These are phyloP conservation scores for Cornus kousa DNA, from an alignment of 148 eudicot genomes.

Conservation along the genomic window DNA sequence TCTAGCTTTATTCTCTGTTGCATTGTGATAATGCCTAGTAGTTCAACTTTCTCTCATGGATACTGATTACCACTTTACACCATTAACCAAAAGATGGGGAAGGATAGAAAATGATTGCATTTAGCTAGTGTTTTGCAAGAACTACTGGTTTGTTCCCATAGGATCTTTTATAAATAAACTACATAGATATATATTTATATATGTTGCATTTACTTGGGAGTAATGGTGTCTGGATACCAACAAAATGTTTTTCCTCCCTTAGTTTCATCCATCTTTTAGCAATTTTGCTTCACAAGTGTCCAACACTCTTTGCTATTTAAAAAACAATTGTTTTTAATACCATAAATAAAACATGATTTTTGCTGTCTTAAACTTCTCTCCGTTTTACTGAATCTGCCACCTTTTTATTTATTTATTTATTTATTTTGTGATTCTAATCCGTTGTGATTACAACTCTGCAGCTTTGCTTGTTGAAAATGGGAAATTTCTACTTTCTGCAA, in stretches of 20 bases:
- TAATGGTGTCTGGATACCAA: not conserved
- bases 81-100: too few species aligned
- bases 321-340: not conserved
- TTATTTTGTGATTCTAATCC: not conserved
- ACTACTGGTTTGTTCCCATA: too few species aligned
- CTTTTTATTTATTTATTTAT: not conserved
- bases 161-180: not conserved
- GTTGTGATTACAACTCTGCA: conserved; percentile 14
- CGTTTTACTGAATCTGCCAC: not conserved
- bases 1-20: too few species aligned
- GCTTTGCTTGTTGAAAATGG: conserved; percentile 61
- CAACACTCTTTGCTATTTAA: not conserved
- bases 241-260: not conserved
- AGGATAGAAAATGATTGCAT: too few species aligned
- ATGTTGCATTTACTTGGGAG: not conserved
- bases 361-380: not conserved
- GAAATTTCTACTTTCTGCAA: conserved; percentile 64
- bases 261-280: not conserved
- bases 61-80: too few species aligned
- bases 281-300: not conserved
- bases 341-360: not conserved
- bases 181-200: not conserved
- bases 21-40: too few species aligned
- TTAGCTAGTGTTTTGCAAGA: too few species aligned
- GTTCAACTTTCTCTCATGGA: too few species aligned